Evolutionary conservation across 768 basidiomycete species (phyloP).

Genomic region (Sutorius australiensis): DNA sequence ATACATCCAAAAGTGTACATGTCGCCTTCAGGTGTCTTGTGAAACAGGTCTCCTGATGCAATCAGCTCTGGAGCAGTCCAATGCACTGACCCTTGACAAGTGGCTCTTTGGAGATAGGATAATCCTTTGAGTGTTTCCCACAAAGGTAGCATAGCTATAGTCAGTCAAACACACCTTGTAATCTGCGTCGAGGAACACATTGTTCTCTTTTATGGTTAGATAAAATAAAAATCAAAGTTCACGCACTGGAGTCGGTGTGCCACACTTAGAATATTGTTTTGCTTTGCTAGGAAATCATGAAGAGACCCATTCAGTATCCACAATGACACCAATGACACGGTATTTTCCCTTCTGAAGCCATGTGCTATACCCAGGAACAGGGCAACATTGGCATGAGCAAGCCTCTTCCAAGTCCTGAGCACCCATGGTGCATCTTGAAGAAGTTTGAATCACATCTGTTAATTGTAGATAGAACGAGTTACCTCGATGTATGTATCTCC

Average conservation of each 20-base stretch:
- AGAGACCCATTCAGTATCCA: slow-evolving; percentile 31
- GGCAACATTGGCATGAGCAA: too few relatives aligned
- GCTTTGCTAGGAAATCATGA: slow-evolving; percentile 9
- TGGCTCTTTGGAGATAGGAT: slow-evolving; percentile 18
- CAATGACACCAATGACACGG: slow-evolving; percentile 22
- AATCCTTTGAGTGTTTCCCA: slow-evolving; percentile 9
- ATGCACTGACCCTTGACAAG: slow-evolving; percentile 34
- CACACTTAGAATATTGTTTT: neutral
- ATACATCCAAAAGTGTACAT: slow-evolving; percentile 31
- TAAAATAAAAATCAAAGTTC: neutral
- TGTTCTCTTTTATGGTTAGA: slow-evolving; percentile 10
- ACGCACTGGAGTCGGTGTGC: slow-evolving; percentile 1
- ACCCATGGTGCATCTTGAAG: slow-evolving; percentile 16
- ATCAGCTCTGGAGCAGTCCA: slow-evolving; percentile 41
- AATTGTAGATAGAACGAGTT: neutral
- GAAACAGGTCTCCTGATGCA: slow-evolving; percentile 3
- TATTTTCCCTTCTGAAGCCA: too few relatives aligned
- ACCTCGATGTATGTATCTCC: neutral
- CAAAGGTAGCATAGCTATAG: slow-evolving; percentile 38
- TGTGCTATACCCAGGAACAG: too few relatives aligned
- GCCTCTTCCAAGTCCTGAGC: too few relatives aligned
- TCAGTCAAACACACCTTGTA: slow-evolving; percentile 40
- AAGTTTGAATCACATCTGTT: rapidly evolving
- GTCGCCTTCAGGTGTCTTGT: slow-evolving; percentile 4
- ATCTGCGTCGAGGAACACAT: slow-evolving; percentile 16